Base-by-base conservation (phyloP, 306 rosid species). In the Geum urbanum region DNA sequence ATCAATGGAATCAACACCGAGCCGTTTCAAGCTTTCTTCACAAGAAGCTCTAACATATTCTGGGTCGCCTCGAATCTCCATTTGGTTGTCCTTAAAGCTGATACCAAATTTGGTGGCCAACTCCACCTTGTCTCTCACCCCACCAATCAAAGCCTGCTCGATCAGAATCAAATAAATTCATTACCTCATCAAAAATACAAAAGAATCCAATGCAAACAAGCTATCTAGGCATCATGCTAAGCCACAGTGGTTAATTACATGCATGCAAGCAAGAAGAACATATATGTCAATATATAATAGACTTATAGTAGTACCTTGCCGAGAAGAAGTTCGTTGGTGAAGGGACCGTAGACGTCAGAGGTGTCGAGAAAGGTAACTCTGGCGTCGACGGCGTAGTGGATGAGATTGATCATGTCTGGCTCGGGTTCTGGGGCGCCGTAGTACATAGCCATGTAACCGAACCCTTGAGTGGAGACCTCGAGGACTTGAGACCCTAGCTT, bases 401-500 rank as follows among this genome's bases (percentile, higher is more conserved):
- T 85, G 49, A 90, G 87, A 2, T 52, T 47, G 22, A 87, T 80
- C 96, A 87, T 87, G 41, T 87, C 88, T 0, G 80, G 6, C 4
- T 86, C 82, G 0, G 97, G 86, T 65, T 86, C 86, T 0, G 84
- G 80, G 54, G 88, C 75, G 14, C 86, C 85, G 44, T 88, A 88
- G 82, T 7, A 83, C 97, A 91, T 88, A 6, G 82, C 72, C 92
- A 84, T 79, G 62, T 95, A 88, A 0, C 92, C 90, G 4, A 81
- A 86, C 54, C 90, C 92, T 35, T 85, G 86, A 47, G 46, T 5
- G 46, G 8, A 0, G 18, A 49, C 53, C 18, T 49, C 53, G 7
- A 49, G 53, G 53, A n/a, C 53, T 49, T 49, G 53, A 13, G 53
- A 49, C n/a, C 53, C 53, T 3, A 49, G 53, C 53, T 49, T 49